Percentiles rank a stretch among this genome's conserved stretches.
Conservation (phyloP, 2,329 filamentous ascomycete genomes). For the Dactylellina parvicollis region DNA sequence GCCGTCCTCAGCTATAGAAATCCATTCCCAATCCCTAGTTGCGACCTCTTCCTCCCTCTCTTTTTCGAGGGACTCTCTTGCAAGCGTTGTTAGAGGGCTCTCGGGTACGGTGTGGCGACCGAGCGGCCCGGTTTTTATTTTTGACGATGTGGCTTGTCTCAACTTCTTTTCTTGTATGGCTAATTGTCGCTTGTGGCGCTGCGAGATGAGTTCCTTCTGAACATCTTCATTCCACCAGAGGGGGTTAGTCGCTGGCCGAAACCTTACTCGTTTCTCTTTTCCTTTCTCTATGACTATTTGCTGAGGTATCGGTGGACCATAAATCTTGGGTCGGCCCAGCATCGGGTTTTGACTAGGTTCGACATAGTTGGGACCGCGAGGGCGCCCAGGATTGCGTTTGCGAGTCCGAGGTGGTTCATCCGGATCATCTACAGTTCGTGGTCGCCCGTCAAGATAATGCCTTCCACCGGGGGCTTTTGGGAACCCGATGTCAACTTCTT, state of each 20-base stretch:
- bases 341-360: no score
- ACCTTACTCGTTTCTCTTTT: slow-evolving; percentile 2
- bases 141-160: neutral
- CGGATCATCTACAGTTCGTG: neutral
- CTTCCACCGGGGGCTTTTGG: slow-evolving; percentile 7
- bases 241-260: neutral
- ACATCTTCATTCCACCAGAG: neutral
- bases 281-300: slow-evolving; percentile 11
- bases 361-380: no score
- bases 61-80: slow-evolving; percentile 8
- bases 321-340: neutral
- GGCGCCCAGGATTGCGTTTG: neutral
- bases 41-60: neutral
- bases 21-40: slow-evolving; percentile 13
- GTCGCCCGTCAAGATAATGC: neutral
- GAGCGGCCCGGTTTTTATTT: neutral
- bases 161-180: no score
- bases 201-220: neutral
- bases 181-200: no score
- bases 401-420: neutral
- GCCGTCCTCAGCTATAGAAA: neutral
- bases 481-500: slow-evolving; percentile 12
- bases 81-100: neutral
- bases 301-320: slow-evolving; percentile 5
- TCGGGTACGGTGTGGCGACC: neutral